Evolutionary conservation across 208 protist genomes (phyloP).

Genomic region (Sergeia podlipaevii): DNA sequence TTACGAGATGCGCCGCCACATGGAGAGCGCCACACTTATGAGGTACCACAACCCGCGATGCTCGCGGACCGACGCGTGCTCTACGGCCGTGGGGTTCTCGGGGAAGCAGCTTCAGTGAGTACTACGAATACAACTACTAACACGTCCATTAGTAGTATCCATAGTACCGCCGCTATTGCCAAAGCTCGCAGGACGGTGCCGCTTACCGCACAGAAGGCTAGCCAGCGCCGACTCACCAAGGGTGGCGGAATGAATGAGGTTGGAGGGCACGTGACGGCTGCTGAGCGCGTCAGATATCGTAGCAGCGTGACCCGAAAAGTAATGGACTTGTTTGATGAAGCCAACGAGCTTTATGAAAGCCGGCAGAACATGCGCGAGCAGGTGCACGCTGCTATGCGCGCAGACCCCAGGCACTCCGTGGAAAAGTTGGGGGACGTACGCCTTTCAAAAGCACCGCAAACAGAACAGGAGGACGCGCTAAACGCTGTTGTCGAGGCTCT

Average conservation of each 20-base stretch:
- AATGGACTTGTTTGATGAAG: conserved; percentile 54
- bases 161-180: not conserved
- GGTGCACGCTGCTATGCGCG: conserved; percentile 60
- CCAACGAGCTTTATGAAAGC: conserved; percentile 40
- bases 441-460: conserved; percentile 27
- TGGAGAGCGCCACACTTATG: no score
- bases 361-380: conserved; percentile 34
- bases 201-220: not conserved
- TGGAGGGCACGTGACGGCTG: conserved; percentile 3
- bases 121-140: no score
- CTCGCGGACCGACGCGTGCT: no score
- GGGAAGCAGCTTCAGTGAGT: no score
- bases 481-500: conserved; percentile 25
- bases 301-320: conserved; percentile 52
- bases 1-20: no score
- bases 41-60: no score
- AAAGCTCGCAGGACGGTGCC: not conserved
- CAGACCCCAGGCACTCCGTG: conserved; percentile 53
- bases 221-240: not conserved
- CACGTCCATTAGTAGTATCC: no score
- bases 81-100: no score
- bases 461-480: conserved; percentile 60
- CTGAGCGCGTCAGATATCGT: conserved; percentile 39
- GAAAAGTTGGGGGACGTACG: conserved; percentile 34
- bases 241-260: not conserved